Percentiles rank a stretch among this genome's conserved stretches.
Evolutionary conservation across 1,139 yeast species (phyloP).

Genomic region (Cylindricascospora bacillispora): DNA sequence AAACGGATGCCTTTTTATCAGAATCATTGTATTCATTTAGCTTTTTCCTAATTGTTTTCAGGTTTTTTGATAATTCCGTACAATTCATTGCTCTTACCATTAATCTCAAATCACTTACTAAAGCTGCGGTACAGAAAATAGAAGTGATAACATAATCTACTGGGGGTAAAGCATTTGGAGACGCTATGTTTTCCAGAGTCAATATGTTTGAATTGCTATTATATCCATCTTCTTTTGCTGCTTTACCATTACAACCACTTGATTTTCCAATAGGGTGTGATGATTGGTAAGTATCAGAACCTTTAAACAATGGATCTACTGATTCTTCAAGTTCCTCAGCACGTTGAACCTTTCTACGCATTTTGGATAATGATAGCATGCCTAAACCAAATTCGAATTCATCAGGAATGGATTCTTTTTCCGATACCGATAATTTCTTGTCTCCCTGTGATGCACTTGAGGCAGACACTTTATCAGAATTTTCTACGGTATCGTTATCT

Average conservation of each 20-base stretch:
- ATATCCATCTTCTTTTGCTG: conserved; percentile 7
- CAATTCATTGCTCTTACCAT: conserved; percentile 51
- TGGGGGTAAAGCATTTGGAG: conserved; percentile 41
- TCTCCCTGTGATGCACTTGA: not conserved
- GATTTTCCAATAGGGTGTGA: conserved; percentile 4
- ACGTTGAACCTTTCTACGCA: conserved; percentile 15
- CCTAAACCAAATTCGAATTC: conserved; percentile 19
- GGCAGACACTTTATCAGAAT: not conserved
- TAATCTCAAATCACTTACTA: conserved; percentile 51
- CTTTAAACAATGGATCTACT: conserved; percentile 20
- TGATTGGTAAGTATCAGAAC: conserved; percentile 6
- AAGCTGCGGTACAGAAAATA: conserved; percentile 46
- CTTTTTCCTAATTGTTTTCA: conserved; percentile 29
- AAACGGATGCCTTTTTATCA: no score
- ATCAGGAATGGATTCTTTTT: conserved; percentile 7
- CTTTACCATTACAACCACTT: conserved; percentile 4
- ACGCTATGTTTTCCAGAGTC: conserved; percentile 41
- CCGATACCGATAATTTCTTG: conserved; percentile 1
- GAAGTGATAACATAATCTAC: conserved; percentile 42
- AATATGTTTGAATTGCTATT: conserved; percentile 13
- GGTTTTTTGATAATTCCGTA: conserved; percentile 39
- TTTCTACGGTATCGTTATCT: not conserved
- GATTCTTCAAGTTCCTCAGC: conserved; percentile 18
- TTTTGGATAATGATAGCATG: conserved; percentile 16
- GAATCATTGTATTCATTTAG: no score